Conservation (phyloP, 176 grass and related monocot species). For the Musa itinerans region DNA sequence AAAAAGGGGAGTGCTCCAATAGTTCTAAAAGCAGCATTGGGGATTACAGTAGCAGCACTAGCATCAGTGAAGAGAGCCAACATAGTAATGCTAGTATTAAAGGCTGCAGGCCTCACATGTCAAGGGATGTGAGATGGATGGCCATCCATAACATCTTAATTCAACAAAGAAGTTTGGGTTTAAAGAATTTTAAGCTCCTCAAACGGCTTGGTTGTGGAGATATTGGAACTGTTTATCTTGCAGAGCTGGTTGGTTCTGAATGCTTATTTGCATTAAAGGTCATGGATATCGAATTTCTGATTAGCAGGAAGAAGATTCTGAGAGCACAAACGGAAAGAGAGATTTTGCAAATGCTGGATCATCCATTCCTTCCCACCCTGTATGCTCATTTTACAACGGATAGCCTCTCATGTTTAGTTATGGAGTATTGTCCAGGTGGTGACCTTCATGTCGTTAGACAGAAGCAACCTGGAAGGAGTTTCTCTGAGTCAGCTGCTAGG, state of each 20-base stretch:
- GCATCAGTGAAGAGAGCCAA: slow-evolving; percentile 30
- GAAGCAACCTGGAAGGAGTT: background rate
- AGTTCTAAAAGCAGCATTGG: slow-evolving; percentile 85
- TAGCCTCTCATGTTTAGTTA: slow-evolving; percentile 88
- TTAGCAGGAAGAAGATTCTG: slow-evolving; percentile 84
- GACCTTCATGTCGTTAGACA: slow-evolving; percentile 52
- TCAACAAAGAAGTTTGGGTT: slow-evolving; percentile 61
- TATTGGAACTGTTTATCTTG: slow-evolving; percentile 92
- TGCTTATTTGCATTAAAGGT: slow-evolving; percentile 97
- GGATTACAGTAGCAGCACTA: slow-evolving; percentile 64
- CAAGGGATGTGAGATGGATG: slow-evolving; percentile 76
- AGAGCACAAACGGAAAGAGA: slow-evolving; percentile 94
- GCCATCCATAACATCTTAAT: slow-evolving; percentile 48
- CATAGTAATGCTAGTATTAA: slow-evolving; percentile 12
- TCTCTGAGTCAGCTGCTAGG: background rate
- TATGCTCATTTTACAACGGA: slow-evolving; percentile 93
- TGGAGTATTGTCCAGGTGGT: slow-evolving; percentile 31
- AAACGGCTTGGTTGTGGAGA: slow-evolving; percentile 96
- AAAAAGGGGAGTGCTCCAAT: slow-evolving; percentile 58
- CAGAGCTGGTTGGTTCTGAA: slow-evolving; percentile 67
- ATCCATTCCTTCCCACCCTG: slow-evolving; percentile 90
- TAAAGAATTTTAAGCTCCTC: slow-evolving; percentile 90
- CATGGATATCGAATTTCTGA: slow-evolving; percentile 91
- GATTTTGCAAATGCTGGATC: slow-evolving; percentile 91
- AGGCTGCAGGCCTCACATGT: slow-evolving; percentile 68